Evolutionary conservation across 768 basidiomycete species (phyloP), one percentile per base, ranked within the genome.

Genomic region (Auriculariales sp.): DNA sequence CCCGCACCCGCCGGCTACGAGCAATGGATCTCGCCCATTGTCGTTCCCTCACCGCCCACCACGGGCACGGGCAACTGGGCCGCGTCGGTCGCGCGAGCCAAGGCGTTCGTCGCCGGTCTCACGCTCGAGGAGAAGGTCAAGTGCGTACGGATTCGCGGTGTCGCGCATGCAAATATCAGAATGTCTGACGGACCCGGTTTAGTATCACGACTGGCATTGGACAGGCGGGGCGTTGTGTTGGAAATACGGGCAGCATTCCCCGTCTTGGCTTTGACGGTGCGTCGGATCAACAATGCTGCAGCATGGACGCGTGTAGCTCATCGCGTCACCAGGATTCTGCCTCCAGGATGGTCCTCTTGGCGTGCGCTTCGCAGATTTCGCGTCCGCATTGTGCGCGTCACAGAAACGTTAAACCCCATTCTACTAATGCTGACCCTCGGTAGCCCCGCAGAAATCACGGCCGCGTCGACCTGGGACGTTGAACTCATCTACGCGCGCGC

Each of bases 401-500:
- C n/a, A n/a, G n/a, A n/a, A n/a, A n/a, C n/a, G n/a, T n/a, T n/a
- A n/a, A n/a, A n/a, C n/a, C n/a, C n/a, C n/a, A n/a, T n/a, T n/a
- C n/a, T n/a, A n/a, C n/a, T n/a, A n/a, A n/a, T n/a, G n/a, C n/a
- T n/a, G n/a, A n/a, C n/a, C 76, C 0, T 93, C 90, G n/a, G n/a
- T n/a, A n/a, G n/a, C 67, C 91, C 93, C 0, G 72, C 90, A 17
- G 85, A 78, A 0, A 69, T 95, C 55, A 90, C 85, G 48, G 70
- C 79, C 1, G 93, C 88, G 3, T 71, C 88, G 3, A 87, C 91
- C 28, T 90, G 76, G 65, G 87, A 88, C 56, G 84, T 83, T 33
- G 69, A 71, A 9, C 69, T 94, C 29, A 79, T 94, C 49, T 83
- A 89, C 48, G 64, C 68, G 14, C 79, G 91, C 25, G 91, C 85